These are phyloP conservation scores for Stemphylium lycopersici DNA, from an alignment of 2,329 filamentous ascomycete genomes.

Conservation along the genomic window DNA sequence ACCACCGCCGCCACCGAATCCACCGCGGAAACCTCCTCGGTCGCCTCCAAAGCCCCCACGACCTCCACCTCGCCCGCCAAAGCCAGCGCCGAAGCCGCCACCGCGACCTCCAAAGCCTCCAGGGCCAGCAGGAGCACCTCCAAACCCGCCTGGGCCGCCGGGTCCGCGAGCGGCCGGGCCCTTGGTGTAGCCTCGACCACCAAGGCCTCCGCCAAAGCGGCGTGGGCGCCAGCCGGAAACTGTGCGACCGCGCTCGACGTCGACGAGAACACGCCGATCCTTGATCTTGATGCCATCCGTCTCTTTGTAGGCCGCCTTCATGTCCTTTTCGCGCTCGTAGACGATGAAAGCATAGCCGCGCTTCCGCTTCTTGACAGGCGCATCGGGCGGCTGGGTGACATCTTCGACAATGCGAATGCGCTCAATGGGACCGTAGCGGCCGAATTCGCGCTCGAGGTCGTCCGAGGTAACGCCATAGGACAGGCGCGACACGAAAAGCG, in stretches of 20 bases:
- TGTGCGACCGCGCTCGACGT: constrained; percentile 94
- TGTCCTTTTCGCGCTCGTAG: constrained; percentile 95
- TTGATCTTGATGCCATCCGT: constrained; percentile 91
- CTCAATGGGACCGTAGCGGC: constrained; percentile 91
- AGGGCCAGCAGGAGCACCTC: constrained; percentile 58
- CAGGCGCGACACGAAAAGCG: constrained; percentile 87
- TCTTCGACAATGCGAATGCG: constrained; percentile 88
- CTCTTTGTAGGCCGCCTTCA: constrained; percentile 96
- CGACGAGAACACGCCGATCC: constrained; percentile 88
- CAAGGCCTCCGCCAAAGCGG: constrained; percentile 88
- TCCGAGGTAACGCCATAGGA: constrained; percentile 88
- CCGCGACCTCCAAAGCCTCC: constrained; percentile 60
- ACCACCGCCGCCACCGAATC: constrained; percentile 52
- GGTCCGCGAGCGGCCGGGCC: constrained; percentile 74
- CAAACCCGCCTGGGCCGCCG: constrained; percentile 65
- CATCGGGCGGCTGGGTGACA: constrained; percentile 70
- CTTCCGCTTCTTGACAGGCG: constrained; percentile 67
- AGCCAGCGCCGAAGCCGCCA: constrained; percentile 58
- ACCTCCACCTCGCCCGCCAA: constrained; percentile 56
- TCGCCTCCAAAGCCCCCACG: constrained; percentile 57
- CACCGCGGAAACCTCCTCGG: constrained; percentile 50
- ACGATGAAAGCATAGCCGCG: constrained; percentile 96
- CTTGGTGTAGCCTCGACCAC: constrained; percentile 92
- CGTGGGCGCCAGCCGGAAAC: constrained; percentile 93
- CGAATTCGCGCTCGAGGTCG: constrained; percentile 92